Evolutionary conservation across 1,284 basidiomycete species (phyloP), one percentile per base, ranked within the genome.

Genomic region (Blastosporella zonata): DNA sequence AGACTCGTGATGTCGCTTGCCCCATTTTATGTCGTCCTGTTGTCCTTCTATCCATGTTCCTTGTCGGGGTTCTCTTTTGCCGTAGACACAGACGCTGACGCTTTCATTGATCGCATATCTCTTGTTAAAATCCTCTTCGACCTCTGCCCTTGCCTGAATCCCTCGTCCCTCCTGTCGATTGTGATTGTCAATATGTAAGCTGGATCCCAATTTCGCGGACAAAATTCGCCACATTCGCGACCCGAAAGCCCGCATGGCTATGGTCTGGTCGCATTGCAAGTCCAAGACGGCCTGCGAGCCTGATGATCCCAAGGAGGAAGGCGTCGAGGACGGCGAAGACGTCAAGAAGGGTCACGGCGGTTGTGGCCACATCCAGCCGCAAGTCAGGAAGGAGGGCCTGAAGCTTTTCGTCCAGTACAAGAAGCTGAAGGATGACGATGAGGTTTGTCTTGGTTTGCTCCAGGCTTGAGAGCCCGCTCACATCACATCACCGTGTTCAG

Each of bases 341-440:
- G 69, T 76, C 38, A 90, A 89, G 74, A 87, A 83, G 60, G 90
- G 92, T 0, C 97, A 99, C 57, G 95, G 94, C 31, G 97, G 97
- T 28, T 99, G 97, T 69, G 97, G 97, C 42, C 92, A 94, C 60
- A 67, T 81, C 9, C 97, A 99, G 69, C 97, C 97, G 2, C 75
- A 82, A 49, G 84, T 98, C 61, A 77, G 97, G 56, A 97, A 96
- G 68, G 96, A 99, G 67, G 97, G 93, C 6, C 69, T 99, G 54
- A 98, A 98, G 72, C 75, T 99, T 28, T 96, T 94, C 63, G 82
- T 93, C n/a, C 91, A 96, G 58, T 97, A 96, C 77, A 97, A 96
- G 71, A 89, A 90, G 61, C 74, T 84, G 17, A 94, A 93, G 68
- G 90, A 93, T 54, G 94, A 97, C 57, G 94, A 95, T 52, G 95